Percentiles rank a stretch among this genome's conserved stretches.
Evolutionary conservation across 2,329 filamentous ascomycete species (phyloP).

Genomic region (Colletotrichum neosansevieriae): DNA sequence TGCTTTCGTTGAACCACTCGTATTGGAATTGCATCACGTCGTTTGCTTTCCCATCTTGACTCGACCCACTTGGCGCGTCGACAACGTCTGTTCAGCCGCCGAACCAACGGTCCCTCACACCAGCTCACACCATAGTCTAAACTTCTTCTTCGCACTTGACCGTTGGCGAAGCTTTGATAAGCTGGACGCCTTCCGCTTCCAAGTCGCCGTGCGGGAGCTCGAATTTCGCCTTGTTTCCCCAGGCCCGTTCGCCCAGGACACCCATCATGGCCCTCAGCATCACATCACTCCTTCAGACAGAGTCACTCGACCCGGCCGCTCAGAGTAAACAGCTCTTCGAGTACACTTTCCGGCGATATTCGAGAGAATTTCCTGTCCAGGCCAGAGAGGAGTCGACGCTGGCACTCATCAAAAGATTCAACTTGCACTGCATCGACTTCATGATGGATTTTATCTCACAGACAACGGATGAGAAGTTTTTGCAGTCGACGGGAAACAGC

Average conservation of each 20-base stretch:
- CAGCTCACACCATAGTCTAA: not conserved
- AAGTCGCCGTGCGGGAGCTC: not conserved
- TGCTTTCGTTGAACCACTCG: not conserved
- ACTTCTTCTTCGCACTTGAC: not conserved
- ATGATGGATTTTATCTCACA: slow-evolving; percentile 10
- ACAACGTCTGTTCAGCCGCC: slow-evolving; percentile 7
- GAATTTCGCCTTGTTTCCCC: slow-evolving; percentile 5
- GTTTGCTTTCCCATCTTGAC: slow-evolving; percentile 22
- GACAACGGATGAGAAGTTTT: slow-evolving; percentile 19
- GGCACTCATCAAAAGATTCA: slow-evolving; percentile 6
- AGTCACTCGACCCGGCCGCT: slow-evolving; percentile 10
- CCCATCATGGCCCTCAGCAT: slow-evolving; percentile 20
- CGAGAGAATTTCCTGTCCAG: slow-evolving; percentile 1
- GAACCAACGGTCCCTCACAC: slow-evolving; percentile 4
- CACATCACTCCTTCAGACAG: slow-evolving; percentile 26
- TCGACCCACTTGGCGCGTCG: slow-evolving; percentile 31
- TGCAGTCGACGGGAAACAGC: slow-evolving; percentile 31
- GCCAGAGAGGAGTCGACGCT: slow-evolving; percentile 17
- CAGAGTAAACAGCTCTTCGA: slow-evolving; percentile 21
- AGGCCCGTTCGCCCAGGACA: not conserved
- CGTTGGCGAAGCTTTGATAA: slow-evolving; percentile 19
- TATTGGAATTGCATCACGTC: slow-evolving; percentile 9
- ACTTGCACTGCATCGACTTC: slow-evolving; percentile 20
- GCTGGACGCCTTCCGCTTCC: not conserved
- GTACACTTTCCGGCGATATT: not conserved